phyloP scores from a whole-genome alignment of 805 yeast species.

The Cyberlindnera bimundalis region DNA sequence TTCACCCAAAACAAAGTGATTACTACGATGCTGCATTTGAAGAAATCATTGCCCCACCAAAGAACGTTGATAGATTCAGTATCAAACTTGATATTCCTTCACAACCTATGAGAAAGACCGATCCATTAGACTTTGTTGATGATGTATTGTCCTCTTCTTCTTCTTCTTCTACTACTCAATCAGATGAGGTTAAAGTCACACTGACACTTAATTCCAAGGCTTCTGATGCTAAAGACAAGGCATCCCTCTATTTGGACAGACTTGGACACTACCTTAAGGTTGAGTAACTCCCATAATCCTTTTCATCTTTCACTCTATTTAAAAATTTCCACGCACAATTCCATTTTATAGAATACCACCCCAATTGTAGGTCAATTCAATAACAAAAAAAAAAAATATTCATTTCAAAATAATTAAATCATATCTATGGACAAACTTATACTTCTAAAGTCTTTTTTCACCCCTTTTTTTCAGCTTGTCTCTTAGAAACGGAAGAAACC shows the following conservation, averaged over 20 bases:
- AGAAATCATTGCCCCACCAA: conserved; percentile 46
- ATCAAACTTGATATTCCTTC: conserved; percentile 31
- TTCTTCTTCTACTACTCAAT: conserved; percentile 21
- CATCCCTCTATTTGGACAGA: conserved; percentile 28
- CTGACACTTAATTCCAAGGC: conserved; percentile 35
- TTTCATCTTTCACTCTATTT: not conserved
- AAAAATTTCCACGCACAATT: not conserved
- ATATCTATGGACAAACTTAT: too few species aligned
- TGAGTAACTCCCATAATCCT: not conserved
- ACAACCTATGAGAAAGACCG: conserved; percentile 13
- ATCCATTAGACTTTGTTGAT: conserved; percentile 26
- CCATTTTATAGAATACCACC: not conserved
- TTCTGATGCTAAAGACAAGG: conserved; percentile 44
- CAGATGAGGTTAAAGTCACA: conserved; percentile 33
- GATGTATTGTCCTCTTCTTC: conserved; percentile 22
- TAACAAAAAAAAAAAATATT: too few species aligned
- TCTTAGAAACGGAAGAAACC: conserved; percentile 66
- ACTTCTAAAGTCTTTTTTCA: too few species aligned
- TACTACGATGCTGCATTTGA: conserved; percentile 60
- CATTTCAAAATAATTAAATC: too few species aligned
- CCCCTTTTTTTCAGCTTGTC: too few species aligned
- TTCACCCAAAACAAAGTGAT: conserved; percentile 39
- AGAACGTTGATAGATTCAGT: conserved; percentile 41
- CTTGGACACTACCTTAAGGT: conserved; percentile 17
- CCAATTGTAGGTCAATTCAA: too few species aligned